Evolutionary conservation across 345 rosid genomes (phyloP).

Genomic region (Streptanthus diversifolius): DNA sequence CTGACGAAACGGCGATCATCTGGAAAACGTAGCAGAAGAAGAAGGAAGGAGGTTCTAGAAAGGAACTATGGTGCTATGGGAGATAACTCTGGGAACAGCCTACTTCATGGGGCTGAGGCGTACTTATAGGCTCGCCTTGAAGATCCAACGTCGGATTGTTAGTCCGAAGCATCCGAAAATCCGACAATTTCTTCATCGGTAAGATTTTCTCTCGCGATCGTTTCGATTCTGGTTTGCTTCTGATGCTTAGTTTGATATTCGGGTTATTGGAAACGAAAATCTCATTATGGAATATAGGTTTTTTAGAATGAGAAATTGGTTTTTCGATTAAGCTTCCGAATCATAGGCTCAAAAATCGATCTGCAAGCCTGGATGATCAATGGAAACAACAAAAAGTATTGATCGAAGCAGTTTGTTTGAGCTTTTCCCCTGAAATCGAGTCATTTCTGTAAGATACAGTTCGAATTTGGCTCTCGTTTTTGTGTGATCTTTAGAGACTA

Average conservation of each 20-base stretch:
- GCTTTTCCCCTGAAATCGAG: no score
- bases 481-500: not conserved
- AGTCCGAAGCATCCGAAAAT: constrained; percentile 53
- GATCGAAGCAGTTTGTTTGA: no score
- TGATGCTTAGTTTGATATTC: not conserved
- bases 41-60: not conserved
- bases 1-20: not conserved
- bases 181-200: constrained; percentile 67
- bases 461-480: not conserved
- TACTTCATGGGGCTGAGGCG: constrained; percentile 83
- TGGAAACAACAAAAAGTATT: not conserved
- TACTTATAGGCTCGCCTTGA: constrained; percentile 64
- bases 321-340: not conserved
- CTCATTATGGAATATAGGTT: not conserved
- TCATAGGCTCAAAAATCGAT: not conserved
- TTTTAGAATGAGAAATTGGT: not conserved
- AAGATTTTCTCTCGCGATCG: not conserved
- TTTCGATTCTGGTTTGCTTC: not conserved
- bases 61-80: constrained; percentile 89
- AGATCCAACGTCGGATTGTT: constrained; percentile 64
- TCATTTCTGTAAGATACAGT: not conserved
- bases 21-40: not conserved
- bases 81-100: constrained; percentile 80
- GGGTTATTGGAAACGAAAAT: not conserved
- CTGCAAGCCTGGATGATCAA: not conserved